Conservation (phyloP, 352 stramenopile genomes). For the Thraustotheca clavata region DNA sequence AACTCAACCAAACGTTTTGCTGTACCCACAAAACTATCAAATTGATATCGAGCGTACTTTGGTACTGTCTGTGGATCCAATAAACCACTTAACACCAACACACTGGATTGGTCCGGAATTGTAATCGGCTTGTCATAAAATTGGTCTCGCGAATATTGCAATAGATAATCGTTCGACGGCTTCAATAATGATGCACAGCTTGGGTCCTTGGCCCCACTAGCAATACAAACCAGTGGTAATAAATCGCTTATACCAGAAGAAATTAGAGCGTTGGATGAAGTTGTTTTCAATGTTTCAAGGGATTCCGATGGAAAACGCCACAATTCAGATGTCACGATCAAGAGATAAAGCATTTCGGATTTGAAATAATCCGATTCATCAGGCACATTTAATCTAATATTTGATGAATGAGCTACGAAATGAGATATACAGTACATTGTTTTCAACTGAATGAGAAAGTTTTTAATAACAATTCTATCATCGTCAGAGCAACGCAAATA, state of each 20-base stretch:
- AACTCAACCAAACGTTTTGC: conserved; percentile 44
- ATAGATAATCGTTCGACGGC: conserved; percentile 22
- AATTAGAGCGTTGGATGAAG: conserved; percentile 26
- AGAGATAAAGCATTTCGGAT: conserved; percentile 36
- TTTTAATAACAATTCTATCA: conserved; percentile 22
- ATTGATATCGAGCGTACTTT: conserved; percentile 39
- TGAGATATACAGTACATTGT: background rate
- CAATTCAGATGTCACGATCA: conserved; percentile 48
- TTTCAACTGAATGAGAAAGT: background rate
- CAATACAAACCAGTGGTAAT: conserved; percentile 40
- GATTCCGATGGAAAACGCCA: conserved; percentile 33
- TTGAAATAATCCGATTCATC: conserved; percentile 19
- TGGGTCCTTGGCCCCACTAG: conserved; percentile 21
- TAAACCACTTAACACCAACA: conserved; percentile 40
- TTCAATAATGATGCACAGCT: background rate
- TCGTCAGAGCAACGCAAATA: conserved; percentile 28
- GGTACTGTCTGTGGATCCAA: conserved; percentile 39
- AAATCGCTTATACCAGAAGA: conserved; percentile 22
- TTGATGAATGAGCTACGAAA: too few species aligned
- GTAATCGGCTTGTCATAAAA: conserved; percentile 40
- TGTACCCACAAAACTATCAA: conserved; percentile 26
- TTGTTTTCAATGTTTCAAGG: conserved; percentile 13
- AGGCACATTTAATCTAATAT: too few species aligned
- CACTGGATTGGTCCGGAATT: conserved; percentile 32
- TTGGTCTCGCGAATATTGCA: conserved; percentile 38